Conservation (phyloP, 2,329 filamentous ascomycete species). For the Domatiomyces globalis region DNA sequence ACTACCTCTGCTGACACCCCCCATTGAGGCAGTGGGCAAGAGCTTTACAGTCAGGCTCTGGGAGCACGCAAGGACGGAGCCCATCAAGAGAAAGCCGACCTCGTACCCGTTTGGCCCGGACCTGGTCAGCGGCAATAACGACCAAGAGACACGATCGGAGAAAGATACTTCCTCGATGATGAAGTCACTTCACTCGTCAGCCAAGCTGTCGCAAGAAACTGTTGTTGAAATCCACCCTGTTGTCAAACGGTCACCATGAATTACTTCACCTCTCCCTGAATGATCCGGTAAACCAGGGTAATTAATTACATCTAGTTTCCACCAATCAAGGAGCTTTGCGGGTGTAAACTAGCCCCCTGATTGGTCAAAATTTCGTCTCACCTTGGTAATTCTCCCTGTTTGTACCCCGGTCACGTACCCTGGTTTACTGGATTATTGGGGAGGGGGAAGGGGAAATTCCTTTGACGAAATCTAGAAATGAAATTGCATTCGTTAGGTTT, state of each 20-base stretch:
- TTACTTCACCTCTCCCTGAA: too few relatives aligned
- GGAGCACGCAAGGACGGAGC: constrained; percentile 9
- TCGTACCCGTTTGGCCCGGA: constrained; percentile 11
- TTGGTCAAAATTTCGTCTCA: too few relatives aligned
- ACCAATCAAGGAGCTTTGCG: too few relatives aligned
- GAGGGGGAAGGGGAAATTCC: too few relatives aligned
- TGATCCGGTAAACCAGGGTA: too few relatives aligned
- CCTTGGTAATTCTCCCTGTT: too few relatives aligned
- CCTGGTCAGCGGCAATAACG: constrained; percentile 1
- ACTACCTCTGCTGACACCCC: constrained; percentile 2
- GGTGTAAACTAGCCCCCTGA: too few relatives aligned
- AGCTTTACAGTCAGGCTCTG: constrained; percentile 9
- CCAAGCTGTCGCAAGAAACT: not conserved
- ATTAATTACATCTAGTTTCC: too few relatives aligned
- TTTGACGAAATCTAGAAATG: too few relatives aligned
- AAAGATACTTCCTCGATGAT: not conserved
- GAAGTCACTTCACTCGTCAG: not conserved
- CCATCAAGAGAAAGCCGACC: constrained; percentile 9
- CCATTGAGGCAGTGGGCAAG: constrained; percentile 8
- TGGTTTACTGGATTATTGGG: too few relatives aligned
- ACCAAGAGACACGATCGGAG: not conserved
- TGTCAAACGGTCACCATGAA: not conserved
- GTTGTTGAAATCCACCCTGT: not conserved
- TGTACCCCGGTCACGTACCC: too few relatives aligned
- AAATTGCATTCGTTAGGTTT: too few relatives aligned